A percentile compares a stretch with the other conserved stretches of the same genome.
Evolutionary conservation across 345 rosid genomes (phyloP).

Genomic region (Jatropha curcas): DNA sequence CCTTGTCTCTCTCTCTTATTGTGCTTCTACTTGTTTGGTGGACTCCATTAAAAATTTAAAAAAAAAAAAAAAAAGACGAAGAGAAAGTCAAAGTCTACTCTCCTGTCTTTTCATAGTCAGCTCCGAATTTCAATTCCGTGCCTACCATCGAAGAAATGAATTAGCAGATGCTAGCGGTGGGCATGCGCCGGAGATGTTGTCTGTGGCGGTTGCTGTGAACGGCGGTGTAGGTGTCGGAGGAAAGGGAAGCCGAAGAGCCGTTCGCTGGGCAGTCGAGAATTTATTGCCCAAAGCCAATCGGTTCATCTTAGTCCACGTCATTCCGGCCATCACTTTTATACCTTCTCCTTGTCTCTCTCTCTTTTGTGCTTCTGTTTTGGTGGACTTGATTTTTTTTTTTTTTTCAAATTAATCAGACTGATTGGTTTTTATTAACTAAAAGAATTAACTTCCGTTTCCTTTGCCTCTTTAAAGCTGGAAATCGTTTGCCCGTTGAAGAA

Average conservation of each 20-base stretch:
- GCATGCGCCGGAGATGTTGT: conserved; percentile 31
- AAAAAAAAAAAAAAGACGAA: no score
- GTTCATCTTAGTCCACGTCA: conserved; percentile 73
- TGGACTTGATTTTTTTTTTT: not conserved
- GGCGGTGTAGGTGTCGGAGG: conserved; percentile 52
- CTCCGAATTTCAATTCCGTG: not conserved
- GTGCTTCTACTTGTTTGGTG: no score
- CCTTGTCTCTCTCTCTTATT: no score
- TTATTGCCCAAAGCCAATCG: conserved; percentile 47
- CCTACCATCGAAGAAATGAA: not conserved
- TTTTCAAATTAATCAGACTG: not conserved
- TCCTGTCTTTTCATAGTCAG: not conserved
- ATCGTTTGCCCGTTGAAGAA: conserved; percentile 55
- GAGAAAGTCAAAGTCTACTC: not conserved
- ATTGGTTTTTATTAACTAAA: not conserved
- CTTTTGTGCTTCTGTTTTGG: not conserved
- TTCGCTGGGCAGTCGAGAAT: conserved; percentile 73
- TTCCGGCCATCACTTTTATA: conserved; percentile 56
- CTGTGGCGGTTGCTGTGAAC: conserved; percentile 62
- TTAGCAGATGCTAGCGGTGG: not conserved
- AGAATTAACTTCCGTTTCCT: not conserved
- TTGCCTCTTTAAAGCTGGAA: conserved; percentile 47
- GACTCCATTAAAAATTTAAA: no score
- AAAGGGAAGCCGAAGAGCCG: conserved; percentile 69
- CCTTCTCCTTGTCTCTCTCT: conserved; percentile 63